phyloP scores from a whole-genome alignment of 1,139 yeast genomes.

The Sugiyamaella neomexicana region DNA sequence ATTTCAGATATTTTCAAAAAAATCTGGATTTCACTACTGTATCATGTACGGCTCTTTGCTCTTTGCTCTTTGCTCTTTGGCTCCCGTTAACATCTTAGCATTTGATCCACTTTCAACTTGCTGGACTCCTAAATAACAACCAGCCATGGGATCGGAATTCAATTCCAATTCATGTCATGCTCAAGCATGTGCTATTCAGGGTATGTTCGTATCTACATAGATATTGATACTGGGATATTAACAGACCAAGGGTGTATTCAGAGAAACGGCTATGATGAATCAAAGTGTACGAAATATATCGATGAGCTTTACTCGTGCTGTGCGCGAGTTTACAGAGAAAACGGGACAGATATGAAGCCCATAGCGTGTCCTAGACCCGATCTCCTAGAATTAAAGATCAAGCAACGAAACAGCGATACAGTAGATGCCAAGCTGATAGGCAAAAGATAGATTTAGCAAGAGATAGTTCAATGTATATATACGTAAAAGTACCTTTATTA shows the following conservation, averaged over 20 bases:
- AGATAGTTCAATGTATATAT: background rate
- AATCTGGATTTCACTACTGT: too few species aligned
- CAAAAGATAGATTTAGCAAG: background rate
- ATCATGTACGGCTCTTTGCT: too few species aligned
- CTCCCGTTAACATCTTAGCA: too few species aligned
- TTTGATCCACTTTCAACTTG: background rate
- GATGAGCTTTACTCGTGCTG: constrained; percentile 67
- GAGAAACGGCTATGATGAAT: constrained; percentile 56
- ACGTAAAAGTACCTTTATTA: too few species aligned
- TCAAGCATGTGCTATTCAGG: constrained; percentile 32
- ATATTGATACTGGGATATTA: background rate
- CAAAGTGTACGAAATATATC: constrained; percentile 59
- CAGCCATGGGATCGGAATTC: constrained; percentile 4
- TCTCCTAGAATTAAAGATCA: constrained; percentile 54
- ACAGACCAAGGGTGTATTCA: constrained; percentile 50
- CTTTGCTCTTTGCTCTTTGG: too few species aligned
- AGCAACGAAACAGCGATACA: constrained; percentile 46
- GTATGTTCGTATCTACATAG: constrained; percentile 4
- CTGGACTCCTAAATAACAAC: background rate
- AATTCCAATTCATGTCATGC: constrained; percentile 24
- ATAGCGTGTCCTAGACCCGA: constrained; percentile 66
- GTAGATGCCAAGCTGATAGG: constrained; percentile 34
- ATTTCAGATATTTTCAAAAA: too few species aligned
- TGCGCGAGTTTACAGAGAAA: constrained; percentile 52
- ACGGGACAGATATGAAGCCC: constrained; percentile 54